Base-by-base conservation (phyloP, 2,329 filamentous ascomycete species). In the Alternaria triticina region DNA sequence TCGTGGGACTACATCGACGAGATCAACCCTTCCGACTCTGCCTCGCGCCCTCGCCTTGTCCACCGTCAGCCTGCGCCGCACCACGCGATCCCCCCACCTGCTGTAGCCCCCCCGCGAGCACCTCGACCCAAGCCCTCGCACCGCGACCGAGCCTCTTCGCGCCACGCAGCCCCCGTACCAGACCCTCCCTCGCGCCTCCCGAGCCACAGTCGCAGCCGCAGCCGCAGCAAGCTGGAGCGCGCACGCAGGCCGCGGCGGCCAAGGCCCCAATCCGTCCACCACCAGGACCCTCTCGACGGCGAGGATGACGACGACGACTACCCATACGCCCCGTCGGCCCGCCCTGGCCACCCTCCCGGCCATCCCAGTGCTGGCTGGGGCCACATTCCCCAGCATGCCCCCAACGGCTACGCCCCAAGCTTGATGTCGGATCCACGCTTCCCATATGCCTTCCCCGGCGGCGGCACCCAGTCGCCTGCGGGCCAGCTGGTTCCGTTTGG, bases 1-100 rank as follows among this genome's bases (percentile, higher is more conserved):
- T 60, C 61, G 44, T 63, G 61, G 61, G 73, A 77, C 65, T 74
- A 78, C 60, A 73, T 76, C 47, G 75, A 82, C 79, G 81, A 82
- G 57, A 82, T 85, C 68, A 79, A 82, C 23, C 83, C 83, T 25
- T 83, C 80, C n/a, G 83, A 85, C 71, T 85, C 83, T 25, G 83
- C 83, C 22, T 85, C 83, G 20, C 79, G 81, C 49, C 80, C 82
- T 4, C 70, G 66, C 27, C 60, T 40, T 12, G 52, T 73, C 43
- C 79, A 80, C 54, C 68, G 64, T 20, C 62, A 59, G 36, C 23
- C 59, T 59, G 51, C 52, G 20, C 57, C 57, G 12, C 77, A 78
- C 49, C 47, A 71, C 67, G 15, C 74, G 72, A 57, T 66, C 62
- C 66, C 60, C 68, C 71, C 75, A 46, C 59, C 68, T 9, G 61